Percentiles rank a stretch among this genome's conserved stretches.
phyloP scores from a whole-genome alignment of 2,329 filamentous ascomycete species.

The Lanzia echinophila region DNA sequence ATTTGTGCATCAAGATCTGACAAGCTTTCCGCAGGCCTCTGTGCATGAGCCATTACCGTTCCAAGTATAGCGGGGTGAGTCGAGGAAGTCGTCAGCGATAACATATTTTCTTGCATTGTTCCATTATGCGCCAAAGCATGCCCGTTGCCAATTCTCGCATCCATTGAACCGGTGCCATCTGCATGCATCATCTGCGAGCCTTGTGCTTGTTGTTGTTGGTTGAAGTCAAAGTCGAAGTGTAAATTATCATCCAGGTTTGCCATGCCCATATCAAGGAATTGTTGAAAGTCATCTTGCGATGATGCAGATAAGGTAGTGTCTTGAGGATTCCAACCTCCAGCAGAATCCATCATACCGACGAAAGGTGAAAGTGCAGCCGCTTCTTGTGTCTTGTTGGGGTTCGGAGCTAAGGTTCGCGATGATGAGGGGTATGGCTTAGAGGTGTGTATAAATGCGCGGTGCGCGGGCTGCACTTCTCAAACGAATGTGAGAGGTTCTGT shows the following conservation, averaged over 20 bases:
- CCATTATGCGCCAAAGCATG: slow-evolving; percentile 27
- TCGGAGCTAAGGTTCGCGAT: not conserved
- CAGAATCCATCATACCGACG: slow-evolving; percentile 28
- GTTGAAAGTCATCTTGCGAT: slow-evolving; percentile 55
- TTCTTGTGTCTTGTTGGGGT: not conserved
- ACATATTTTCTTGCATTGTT: slow-evolving; percentile 40
- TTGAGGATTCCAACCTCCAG: slow-evolving; percentile 45
- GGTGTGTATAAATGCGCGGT: not conserved
- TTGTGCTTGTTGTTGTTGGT: slow-evolving; percentile 25
- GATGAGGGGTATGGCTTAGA: slow-evolving; percentile 4
- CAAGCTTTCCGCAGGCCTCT: slow-evolving; percentile 46
- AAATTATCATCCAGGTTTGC: slow-evolving; percentile 46
- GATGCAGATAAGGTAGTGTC: slow-evolving; percentile 47
- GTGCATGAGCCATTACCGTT: slow-evolving; percentile 34
- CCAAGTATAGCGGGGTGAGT: slow-evolving; percentile 39
- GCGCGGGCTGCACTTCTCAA: not conserved
- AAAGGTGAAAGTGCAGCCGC: not conserved
- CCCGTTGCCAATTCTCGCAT: slow-evolving; percentile 39
- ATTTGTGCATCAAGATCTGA: slow-evolving; percentile 59
- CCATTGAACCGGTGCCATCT: slow-evolving; percentile 36
- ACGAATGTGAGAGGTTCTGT: not conserved
- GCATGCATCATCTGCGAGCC: slow-evolving; percentile 25
- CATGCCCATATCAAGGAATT: slow-evolving; percentile 57
- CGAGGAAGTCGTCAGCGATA: slow-evolving; percentile 40
- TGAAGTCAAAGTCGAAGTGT: slow-evolving; percentile 56